Evolutionary conservation across 768 basidiomycete species (phyloP), one percentile per base, ranked within the genome.

Genomic region (Suillus placidus): DNA sequence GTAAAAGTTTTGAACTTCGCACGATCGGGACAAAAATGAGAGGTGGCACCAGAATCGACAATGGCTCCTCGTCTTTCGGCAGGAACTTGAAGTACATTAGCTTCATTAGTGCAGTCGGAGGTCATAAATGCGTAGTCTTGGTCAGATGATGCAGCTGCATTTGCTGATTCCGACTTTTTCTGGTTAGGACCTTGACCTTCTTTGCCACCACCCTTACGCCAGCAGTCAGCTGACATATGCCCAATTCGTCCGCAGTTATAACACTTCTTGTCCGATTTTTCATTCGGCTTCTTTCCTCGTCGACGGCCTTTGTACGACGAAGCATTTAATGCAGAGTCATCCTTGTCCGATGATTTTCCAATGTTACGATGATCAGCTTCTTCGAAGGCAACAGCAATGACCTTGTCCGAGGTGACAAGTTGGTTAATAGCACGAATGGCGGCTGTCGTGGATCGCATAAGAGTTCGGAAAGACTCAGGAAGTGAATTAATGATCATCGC

Each of bases 121-220:
- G n/a, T n/a, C n/a, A n/a, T n/a, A n/a, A n/a, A n/a, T n/a, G n/a
- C n/a, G n/a, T n/a, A n/a, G n/a, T n/a, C n/a, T n/a, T n/a, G n/a
- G n/a, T n/a, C n/a, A n/a, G n/a, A n/a, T n/a, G n/a, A n/a, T n/a
- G n/a, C n/a, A n/a, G n/a, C n/a, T n/a, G n/a, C n/a, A n/a, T n/a
- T n/a, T n/a, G n/a, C n/a, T 66, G 35, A 54, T 16, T 60, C 26
- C 1, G 14, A 52, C 60, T 73, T 74, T 61, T 71, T 70, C 71
- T 72, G 73, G 10, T 72, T 66, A 0, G 72, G 78, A 7, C 76
- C 67, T 71, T 80, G 79, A 9, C 80, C 79, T 49, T 78, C 78
- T 66, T 77, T 76, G 51, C 79, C 77, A 35, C 80, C 76, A 13
- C 79, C 79, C 55, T 71, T 63, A 12, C 70, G 70, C 64, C 68